Evolutionary conservation across 306 rosid genomes (phyloP).

Genomic region (Begonia peltatifolia): DNA sequence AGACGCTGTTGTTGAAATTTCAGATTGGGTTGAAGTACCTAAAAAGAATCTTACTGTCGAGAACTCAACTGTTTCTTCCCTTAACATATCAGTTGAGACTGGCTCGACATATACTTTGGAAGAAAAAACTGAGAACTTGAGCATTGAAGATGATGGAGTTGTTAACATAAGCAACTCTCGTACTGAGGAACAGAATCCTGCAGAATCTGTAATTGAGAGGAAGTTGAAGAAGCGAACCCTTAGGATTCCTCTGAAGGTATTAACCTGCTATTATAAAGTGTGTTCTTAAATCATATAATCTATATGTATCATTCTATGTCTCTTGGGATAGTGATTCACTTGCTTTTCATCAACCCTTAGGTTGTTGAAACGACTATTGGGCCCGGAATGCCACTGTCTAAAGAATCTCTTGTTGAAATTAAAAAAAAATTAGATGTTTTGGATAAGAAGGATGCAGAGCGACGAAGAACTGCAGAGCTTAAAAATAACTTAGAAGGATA

Average conservation of each 20-base stretch:
- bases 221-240: conserved; percentile 79
- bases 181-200: conserved; percentile 32
- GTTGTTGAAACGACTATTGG: conserved; percentile 55
- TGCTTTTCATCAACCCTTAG: conserved; percentile 15
- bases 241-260: conserved; percentile 79
- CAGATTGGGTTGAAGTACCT: conserved; percentile 95
- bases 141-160: conserved; percentile 37
- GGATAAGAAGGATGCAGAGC: conserved; percentile 71
- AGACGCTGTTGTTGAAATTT: conserved; percentile 78
- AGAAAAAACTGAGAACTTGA: conserved; percentile 34
- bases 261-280: background rate
- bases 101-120: conserved; percentile 42
- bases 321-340: too few relatives aligned
- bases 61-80: conserved; percentile 51
- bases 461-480: conserved; percentile 87
- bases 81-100: conserved; percentile 41
- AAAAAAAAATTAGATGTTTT: conserved; percentile 56
- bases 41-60: conserved; percentile 55
- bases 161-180: conserved; percentile 24
- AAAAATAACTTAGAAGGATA: conserved; percentile 89
- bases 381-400: conserved; percentile 45
- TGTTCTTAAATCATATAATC: too few relatives aligned
- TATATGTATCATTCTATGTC: too few relatives aligned
- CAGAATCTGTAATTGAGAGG: conserved; percentile 45
- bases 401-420: conserved; percentile 68